Conservation (phyloP, 176 grass and related monocot genomes). For the Triticum monococcum region DNA sequence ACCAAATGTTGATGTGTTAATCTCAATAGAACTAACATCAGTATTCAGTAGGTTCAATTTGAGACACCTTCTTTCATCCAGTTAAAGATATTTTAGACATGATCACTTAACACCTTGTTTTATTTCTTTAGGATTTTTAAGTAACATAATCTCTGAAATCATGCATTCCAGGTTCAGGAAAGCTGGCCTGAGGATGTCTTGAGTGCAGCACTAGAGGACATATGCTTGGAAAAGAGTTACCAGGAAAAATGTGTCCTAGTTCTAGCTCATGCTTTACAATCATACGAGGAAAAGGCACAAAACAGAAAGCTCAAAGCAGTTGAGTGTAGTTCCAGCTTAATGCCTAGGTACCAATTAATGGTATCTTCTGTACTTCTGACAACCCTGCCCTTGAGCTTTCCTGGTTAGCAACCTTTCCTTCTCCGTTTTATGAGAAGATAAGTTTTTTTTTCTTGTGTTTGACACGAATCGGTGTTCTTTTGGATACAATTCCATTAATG, state of each 20-base stretch:
- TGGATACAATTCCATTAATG: neutral
- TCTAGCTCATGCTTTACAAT: constrained; percentile 66
- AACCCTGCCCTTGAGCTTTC: constrained; percentile 84
- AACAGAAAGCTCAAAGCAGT: constrained; percentile 42
- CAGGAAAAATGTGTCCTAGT: constrained; percentile 83
- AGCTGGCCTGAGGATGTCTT: constrained; percentile 77
- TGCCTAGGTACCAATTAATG: constrained; percentile 86
- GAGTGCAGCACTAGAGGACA: constrained; percentile 75
- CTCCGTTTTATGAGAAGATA: neutral
- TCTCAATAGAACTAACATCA: neutral
- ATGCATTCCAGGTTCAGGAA: constrained; percentile 55
- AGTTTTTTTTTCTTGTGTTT: neutral
- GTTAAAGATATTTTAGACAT: constrained; percentile 11
- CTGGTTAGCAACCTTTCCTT: constrained; percentile 49
- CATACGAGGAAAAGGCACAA: constrained; percentile 45
- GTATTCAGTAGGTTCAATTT: neutral
- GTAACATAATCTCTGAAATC: constrained; percentile 7
- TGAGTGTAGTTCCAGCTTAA: constrained; percentile 61
- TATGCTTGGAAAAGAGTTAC: constrained; percentile 80
- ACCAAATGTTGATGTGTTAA: neutral
- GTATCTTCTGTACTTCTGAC: constrained; percentile 92
- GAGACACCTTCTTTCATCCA: neutral
- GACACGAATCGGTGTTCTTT: neutral
- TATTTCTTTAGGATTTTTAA: constrained; percentile 16
- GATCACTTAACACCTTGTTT: neutral